phyloP scores from a whole-genome alignment of 345 rosid species.

The Ceriops decandra region DNA sequence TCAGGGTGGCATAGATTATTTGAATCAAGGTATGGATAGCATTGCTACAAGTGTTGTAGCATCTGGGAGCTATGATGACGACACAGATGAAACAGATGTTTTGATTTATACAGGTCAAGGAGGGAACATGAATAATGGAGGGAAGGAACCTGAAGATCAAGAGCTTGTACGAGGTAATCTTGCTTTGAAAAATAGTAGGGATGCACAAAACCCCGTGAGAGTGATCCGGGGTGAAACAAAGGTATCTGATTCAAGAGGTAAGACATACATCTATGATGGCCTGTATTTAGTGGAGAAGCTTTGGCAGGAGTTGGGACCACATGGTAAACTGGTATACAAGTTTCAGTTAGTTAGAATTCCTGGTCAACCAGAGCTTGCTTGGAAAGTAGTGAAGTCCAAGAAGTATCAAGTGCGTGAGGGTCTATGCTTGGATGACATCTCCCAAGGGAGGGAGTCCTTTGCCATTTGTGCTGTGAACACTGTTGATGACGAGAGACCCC shows the following conservation, averaged over 20 bases:
- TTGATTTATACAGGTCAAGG: constrained; percentile 77
- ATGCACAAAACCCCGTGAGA: constrained; percentile 48
- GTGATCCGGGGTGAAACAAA: constrained; percentile 70
- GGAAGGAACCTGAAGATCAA: constrained; percentile 66
- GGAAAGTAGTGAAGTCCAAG: constrained; percentile 61
- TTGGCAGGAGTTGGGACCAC: constrained; percentile 54
- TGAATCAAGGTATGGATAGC: constrained; percentile 30
- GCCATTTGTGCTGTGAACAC: constrained; percentile 75
- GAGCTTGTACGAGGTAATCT: constrained; percentile 69
- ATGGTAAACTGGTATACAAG: constrained; percentile 69
- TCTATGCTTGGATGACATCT: constrained; percentile 55
- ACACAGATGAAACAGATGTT: constrained; percentile 52
- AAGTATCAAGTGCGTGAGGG: constrained; percentile 51
- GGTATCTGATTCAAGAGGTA: constrained; percentile 29
- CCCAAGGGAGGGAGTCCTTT: constrained; percentile 58
- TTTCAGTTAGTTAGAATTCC: constrained; percentile 54
- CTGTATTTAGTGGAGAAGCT: constrained; percentile 54
- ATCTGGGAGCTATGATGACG: constrained; percentile 68
- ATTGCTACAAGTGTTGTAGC: constrained; percentile 73
- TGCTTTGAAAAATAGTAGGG: constrained; percentile 57
- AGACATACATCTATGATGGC: constrained; percentile 67
- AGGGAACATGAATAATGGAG: constrained; percentile 57
- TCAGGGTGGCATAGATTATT: constrained; percentile 75
- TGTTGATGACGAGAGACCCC: constrained; percentile 67
- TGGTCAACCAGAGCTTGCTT: constrained; percentile 80